Evolutionary conservation across 1,284 basidiomycete genomes (phyloP), one percentile per base, ranked within the genome.

Genomic region (Meripilus lineatus): DNA sequence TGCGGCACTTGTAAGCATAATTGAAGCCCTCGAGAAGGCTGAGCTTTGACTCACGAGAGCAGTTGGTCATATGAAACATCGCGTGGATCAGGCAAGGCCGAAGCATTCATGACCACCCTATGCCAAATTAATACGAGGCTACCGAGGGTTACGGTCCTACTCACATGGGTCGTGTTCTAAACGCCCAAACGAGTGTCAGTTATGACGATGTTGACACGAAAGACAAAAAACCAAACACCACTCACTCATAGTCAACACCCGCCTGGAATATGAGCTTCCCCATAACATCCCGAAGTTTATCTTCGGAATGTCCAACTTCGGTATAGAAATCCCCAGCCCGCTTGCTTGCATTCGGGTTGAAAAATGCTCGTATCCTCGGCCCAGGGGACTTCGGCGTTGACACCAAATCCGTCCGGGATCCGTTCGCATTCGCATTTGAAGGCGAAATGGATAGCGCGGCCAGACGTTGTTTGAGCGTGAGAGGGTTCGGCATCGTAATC

Each of bases 221-320:
- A n/a, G n/a, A n/a, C n/a, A n/a, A n/a, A n/a, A n/a, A n/a, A n/a
- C n/a, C n/a, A 24, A n/a, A 37, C 15, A 37, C 21, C 13, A 67
- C 74, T 54, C 55, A 90, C 86, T 91, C 89, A 56, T 79, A 90
- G 65, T 92, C 89, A 44, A 92, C 85, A 1, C 89, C 89, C 30
- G 89, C 89, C 58, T 91, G 89, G 53, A 88, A 90, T 40, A 92
- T 88, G 65, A 91, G 70, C 57, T 70, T 78, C 26, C 67, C 61
- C 66, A 91, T 78, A 28, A 85, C 75, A 15, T 82, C 74, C 56
- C 86, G 78, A 14, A 85, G 63, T 46, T 66, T 66, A 41, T 74
- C 76, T 37, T 67, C 35, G 3, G 35, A 38, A 22, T 38, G 17
- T n/a, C 8, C 15, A n/a, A n/a, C 14, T 23, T 24, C 42, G n/a